These are phyloP conservation scores for Epichloe typhina DNA, from an alignment of 2,329 filamentous ascomycete genomes.

Conservation along the genomic window DNA sequence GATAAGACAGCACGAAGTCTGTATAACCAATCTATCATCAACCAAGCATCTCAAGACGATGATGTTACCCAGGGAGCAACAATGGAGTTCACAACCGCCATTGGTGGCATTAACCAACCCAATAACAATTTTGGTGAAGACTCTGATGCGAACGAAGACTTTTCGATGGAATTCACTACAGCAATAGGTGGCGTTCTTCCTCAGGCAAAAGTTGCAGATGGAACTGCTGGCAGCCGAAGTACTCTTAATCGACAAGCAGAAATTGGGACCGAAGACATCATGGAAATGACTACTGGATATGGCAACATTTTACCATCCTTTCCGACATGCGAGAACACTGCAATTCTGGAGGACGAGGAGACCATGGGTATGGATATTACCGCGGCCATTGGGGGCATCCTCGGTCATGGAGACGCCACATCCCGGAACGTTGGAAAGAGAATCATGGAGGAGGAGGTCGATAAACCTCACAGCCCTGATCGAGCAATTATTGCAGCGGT, in stretches of 20 bases:
- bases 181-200: constrained; percentile 44
- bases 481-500: constrained; percentile 22
- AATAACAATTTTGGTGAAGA: constrained; percentile 20
- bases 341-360: constrained; percentile 12
- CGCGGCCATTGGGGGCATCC: constrained; percentile 47
- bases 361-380: constrained; percentile 59
- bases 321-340: constrained; percentile 19
- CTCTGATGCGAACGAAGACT: constrained; percentile 45
- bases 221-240: constrained; percentile 8
- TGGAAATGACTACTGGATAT: constrained; percentile 45
- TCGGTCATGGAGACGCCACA: constrained; percentile 24
- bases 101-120: constrained; percentile 52
- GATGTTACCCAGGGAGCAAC: constrained; percentile 23
- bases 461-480: constrained; percentile 31
- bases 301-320: constrained; percentile 35
- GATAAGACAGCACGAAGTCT: constrained; percentile 3
- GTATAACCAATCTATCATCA: not conserved
- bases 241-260: constrained; percentile 20
- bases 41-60: constrained; percentile 14
- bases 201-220: constrained; percentile 15
- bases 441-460: constrained; percentile 45
- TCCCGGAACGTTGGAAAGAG: constrained; percentile 32
- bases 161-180: constrained; percentile 68
- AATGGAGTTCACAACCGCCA: constrained; percentile 75
- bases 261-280: constrained; percentile 18